Conservation (phyloP, 495 filamentous ascomycete genomes). For the Opeltia flavorubescens region DNA sequence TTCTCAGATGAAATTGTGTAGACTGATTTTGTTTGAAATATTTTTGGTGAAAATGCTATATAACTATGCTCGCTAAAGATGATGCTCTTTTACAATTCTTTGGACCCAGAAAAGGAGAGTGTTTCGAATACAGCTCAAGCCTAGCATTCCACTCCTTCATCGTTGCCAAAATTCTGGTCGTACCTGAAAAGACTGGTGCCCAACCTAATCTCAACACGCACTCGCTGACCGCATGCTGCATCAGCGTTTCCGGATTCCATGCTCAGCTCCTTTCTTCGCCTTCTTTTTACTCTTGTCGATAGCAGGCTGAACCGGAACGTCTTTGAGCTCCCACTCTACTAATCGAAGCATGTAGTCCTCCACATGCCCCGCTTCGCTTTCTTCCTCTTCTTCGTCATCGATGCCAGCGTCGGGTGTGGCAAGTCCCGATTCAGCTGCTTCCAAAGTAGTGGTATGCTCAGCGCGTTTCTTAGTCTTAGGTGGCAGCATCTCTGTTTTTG, state of each 20-base stretch:
- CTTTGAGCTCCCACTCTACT: constrained; percentile 64
- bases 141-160: too few relatives aligned
- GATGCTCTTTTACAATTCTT: too few relatives aligned
- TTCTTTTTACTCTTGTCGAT: constrained; percentile 70
- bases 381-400: constrained; percentile 24
- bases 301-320: constrained; percentile 65
- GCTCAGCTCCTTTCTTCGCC: constrained; percentile 54
- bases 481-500: constrained; percentile 18
- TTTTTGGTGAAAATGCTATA: too few relatives aligned
- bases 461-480: constrained; percentile 28
- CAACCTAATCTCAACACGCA: too few relatives aligned
- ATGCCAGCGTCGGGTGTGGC: constrained; percentile 16
- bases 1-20: too few relatives aligned
- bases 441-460: constrained; percentile 33
- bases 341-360: constrained; percentile 78
- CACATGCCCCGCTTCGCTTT: constrained; percentile 42
- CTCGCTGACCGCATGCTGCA: neutral
- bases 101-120: too few relatives aligned
- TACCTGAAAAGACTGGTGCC: too few relatives aligned
- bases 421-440: constrained; percentile 21
- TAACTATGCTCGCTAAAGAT: too few relatives aligned
- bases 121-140: too few relatives aligned
- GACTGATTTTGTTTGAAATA: too few relatives aligned
- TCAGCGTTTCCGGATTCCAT: constrained; percentile 21
- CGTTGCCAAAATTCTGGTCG: too few relatives aligned